These are phyloP conservation scores for Peniophora sp. DNA, from an alignment of 1,284 basidiomycete genomes.

Conservation along the genomic window DNA sequence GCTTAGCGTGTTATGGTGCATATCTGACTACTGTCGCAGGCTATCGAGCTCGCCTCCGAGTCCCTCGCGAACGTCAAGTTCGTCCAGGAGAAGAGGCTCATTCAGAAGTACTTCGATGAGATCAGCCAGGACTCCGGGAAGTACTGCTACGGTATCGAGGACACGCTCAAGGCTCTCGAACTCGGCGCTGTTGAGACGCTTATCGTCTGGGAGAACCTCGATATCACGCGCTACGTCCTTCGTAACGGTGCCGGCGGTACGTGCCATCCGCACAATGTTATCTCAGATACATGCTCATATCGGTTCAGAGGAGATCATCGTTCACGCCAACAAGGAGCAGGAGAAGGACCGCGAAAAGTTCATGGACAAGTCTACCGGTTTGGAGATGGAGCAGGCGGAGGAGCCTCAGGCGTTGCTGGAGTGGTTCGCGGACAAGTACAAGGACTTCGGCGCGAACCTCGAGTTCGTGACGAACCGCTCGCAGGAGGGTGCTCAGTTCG, in stretches of 20 bases:
- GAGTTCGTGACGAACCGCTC: constrained; percentile 87
- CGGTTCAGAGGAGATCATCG: constrained; percentile 67
- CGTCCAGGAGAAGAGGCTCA: constrained; percentile 96
- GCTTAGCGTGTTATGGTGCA: background rate
- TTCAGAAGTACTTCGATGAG: constrained; percentile 98
- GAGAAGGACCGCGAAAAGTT: constrained; percentile 93
- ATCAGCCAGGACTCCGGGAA: constrained; percentile 97
- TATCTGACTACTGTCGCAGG: constrained; percentile 37
- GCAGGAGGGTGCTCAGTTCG: constrained; percentile 98
- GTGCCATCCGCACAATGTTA: constrained; percentile 14
- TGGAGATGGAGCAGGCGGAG: constrained; percentile 86
- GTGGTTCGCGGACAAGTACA: constrained; percentile 99
- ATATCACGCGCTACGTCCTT: constrained; percentile 78
- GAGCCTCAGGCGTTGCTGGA: constrained; percentile 86
- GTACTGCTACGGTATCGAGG: constrained; percentile 97
- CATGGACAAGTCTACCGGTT: constrained; percentile 87
- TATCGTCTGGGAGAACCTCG: constrained; percentile 97
- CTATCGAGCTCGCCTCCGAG: constrained; percentile 95
- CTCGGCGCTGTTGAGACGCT: constrained; percentile 96
- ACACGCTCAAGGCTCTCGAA: constrained; percentile 95
- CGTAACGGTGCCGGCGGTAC: constrained; percentile 85
- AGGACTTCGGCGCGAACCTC: constrained; percentile 91
- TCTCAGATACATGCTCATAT: background rate
- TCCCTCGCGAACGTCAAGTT: constrained; percentile 98
- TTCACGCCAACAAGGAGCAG: constrained; percentile 75